Base-by-base conservation (phyloP, 148 eudicot genomes). In the Vaccinium vitisidaea region DNA sequence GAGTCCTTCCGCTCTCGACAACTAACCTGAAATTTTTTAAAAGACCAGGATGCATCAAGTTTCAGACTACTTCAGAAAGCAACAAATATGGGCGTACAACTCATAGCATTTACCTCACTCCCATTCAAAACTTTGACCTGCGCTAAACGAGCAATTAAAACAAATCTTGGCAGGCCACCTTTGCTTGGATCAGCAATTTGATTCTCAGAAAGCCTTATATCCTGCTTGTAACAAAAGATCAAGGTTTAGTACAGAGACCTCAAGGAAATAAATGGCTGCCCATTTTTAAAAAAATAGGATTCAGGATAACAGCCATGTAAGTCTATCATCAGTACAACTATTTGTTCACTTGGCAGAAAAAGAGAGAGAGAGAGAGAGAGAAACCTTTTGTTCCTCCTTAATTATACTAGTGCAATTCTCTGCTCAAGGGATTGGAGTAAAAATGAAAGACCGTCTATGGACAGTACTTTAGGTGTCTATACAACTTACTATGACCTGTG, bases 1-100 rank as follows among this genome's bases (percentile, higher is more conserved):
- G 98, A 95, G 81, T 97, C 99, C 89, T 91, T 97, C 54, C 98
- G 86, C 89, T 97, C 99, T 80, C 96, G 93, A 74, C 88, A 87
- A 75, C 90, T 92, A 86, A 97, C 90, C 99, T 97, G 88, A 76
- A 84, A 89, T 58, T 55, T 69, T 80, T 84, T 46, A 74, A 48
- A 84, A 83, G 79, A 84, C 61, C 46, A 83, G 49, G 84, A 30
- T 78, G 86, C 73, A 16, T 86, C 65, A 87, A 63, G 55, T 82
- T 79, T 63, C 61, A 32, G 65, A 63, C 48, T 65, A 54, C 69
- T 52, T 61, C 49, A 48, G 8, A 79, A 77, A 71, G 32, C 55
- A 85, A 84, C 32, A 39, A 49, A 58, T 21, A 52, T 56, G 56
- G 19, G 30, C 2, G 3, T 67, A 75, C 75, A 73, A 54, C 49